Base-by-base conservation (phyloP, 441 rosid species). In the Oxalis stricta region DNA sequence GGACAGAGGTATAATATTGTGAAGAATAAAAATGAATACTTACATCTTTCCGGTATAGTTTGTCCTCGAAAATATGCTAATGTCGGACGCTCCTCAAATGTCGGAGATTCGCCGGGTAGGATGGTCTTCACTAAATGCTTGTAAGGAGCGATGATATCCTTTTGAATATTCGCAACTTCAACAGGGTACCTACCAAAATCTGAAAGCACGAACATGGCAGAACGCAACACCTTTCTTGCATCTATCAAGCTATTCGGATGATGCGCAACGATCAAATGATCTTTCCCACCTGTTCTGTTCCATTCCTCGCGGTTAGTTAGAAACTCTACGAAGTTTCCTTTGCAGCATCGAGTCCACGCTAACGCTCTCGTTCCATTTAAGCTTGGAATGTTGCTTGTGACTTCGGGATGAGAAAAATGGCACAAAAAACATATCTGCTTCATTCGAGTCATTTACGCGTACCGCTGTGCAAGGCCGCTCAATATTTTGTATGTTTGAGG, bases 331-430 rank as follows among this genome's bases (percentile, higher is more conserved):
- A 89, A 48, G n/a, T 50, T 60, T 76, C 7, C 42, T 56, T 63
- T 89, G 98, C 71, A 89, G 52, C 63, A 64, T 49, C 44, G 63
- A 71, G 70, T 89, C 66, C 31, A 67, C 68, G 50, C 78, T 76
- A 1, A 40, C 40, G 53, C 65, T 71, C 62, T 69, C 74, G 51
- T 63, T 73, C 10, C 83, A 83, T 38, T 22, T 64, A 48, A 73
- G 39, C 71, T 78, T 89, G 29, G 96, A 76, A 52, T 77, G 65
- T n/a, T 84, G 64, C 36, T 89, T 89, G 49, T 89, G 85, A 65
- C 94, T 82, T 56, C 85, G 52, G 10, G 98, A 89, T 5, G 96
- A 56, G 68, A 89, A 89, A 60, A 84, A 89, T 3, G 96, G 98
- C 18, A 82, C 96, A 40, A 82, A 89, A 41, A 82, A 34, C 14